Evolutionary conservation across 768 basidiomycete genomes (phyloP).

Genomic region (Leccinum rimulosum): DNA sequence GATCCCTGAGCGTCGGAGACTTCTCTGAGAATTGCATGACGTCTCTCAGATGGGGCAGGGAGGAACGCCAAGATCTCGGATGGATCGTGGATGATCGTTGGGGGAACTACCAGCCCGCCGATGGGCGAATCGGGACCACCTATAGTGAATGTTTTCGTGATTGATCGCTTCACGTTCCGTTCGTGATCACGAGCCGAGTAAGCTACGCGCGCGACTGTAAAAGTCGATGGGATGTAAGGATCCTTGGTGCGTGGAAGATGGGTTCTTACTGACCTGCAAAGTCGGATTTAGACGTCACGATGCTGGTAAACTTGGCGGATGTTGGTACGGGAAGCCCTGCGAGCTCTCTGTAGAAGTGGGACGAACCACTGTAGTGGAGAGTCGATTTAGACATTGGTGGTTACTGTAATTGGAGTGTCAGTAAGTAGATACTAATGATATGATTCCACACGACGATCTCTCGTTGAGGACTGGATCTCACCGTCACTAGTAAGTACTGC

Average conservation of each 20-base stretch:
- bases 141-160: conserved; percentile 40
- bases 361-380: background rate
- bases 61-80: conserved; percentile 40
- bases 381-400: background rate
- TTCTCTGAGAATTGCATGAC: conserved; percentile 47
- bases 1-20: conserved; percentile 20
- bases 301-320: conserved; percentile 33
- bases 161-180: conserved; percentile 45
- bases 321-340: conserved; percentile 40
- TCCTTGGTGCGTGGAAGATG: background rate
- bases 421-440: too few relatives aligned
- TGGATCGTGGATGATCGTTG: conserved; percentile 17
- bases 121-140: conserved; percentile 9
- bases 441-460: too few relatives aligned
- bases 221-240: too few relatives aligned
- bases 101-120: conserved; percentile 13
- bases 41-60: conserved; percentile 41
- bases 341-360: background rate
- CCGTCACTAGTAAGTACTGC: too few relatives aligned
- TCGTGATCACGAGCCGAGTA: conserved; percentile 51
- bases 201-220: conserved; percentile 41
- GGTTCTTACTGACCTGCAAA: conserved; percentile 10
- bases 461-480: too few relatives aligned
- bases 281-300: conserved; percentile 5
- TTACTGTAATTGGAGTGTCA: too few relatives aligned